Conservation (phyloP, 129 eudicot species). For the Mikania micrantha region DNA sequence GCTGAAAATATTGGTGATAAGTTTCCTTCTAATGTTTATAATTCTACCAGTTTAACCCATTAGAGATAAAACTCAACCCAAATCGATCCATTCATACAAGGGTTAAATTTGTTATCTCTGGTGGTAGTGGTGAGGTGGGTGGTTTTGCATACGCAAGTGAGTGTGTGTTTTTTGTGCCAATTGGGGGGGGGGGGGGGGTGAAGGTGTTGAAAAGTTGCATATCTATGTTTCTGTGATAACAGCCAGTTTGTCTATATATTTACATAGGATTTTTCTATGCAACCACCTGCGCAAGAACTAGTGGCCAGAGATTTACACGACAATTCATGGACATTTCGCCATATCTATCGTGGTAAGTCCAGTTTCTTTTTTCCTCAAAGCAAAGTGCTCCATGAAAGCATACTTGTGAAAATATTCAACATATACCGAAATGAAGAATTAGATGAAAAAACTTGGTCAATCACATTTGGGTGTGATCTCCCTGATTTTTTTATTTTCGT, state of each 20-base stretch:
- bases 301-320: conserved; percentile 91
- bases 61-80: background rate
- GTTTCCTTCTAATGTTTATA: background rate
- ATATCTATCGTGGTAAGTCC: conserved; percentile 81
- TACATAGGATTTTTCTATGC: conserved; percentile 81
- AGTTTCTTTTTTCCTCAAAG: background rate
- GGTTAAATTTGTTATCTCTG: background rate
- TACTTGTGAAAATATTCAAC: background rate
- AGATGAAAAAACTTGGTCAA: background rate
- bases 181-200: background rate
- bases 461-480: conserved; percentile 9
- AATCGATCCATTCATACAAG: background rate
- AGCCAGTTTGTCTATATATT: background rate
- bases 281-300: conserved; percentile 98
- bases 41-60: background rate
- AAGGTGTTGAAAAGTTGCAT: background rate
- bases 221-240: background rate
- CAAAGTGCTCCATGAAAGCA: background rate
- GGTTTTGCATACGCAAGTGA: too few species aligned
- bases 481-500: background rate
- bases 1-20: too few species aligned
- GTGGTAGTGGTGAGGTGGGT: too few species aligned
- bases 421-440: background rate
- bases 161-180: too few species aligned
- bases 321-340: conserved; percentile 97